Base-by-base conservation (phyloP, 2,329 filamentous ascomycete species). In the Talaromyces sp. region DNA sequence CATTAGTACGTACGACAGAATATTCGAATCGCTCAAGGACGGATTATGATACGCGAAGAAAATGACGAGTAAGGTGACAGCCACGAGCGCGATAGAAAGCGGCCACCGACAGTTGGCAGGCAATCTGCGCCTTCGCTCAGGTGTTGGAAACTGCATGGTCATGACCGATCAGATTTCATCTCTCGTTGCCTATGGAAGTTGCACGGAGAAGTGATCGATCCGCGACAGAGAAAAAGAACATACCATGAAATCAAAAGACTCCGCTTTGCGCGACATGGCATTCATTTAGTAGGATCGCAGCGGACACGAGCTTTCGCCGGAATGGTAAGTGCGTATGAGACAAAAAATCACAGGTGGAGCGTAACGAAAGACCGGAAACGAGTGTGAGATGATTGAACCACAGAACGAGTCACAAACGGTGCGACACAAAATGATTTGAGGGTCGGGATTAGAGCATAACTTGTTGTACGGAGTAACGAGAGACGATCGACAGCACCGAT, bases 61-160 rank as follows among this genome's bases (percentile, higher is more conserved):
- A 3, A 63, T 28, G 23, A 63, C 57, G 23, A 52, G 37, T 6
- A 63, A 35, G 16, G 58, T 56, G 50, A 60, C 12, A 3, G 50
- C 42, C 11, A 50, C 50, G 21, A 42, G 48, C 31, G 58, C 62
- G 14, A 63, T 33, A 2, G 62, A 57, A 8, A 63, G 39, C 3
- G 50, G 62, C 62, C 62, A 63, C 57, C 57, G 57, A 48, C 62
- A 63, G 42, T 44, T 55, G 46, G 62, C 23, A 14, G 62, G 62
- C 50, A 63, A 31, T 52, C 48, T 61, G 48, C 59, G 58, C 58
- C 58, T 60, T 25, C 62, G 57, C n/a, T 63, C 62, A n/a, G 57
- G 50, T 25, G 60, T 40, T 37, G 60, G 40, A 54, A 62, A 63
- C 57, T 56, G 52, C 31, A 60, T 56, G 18, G 21, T 14, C 21